These are phyloP conservation scores for Claviceps humidiphila DNA, from an alignment of 2,329 filamentous ascomycete genomes.

Conservation along the genomic window DNA sequence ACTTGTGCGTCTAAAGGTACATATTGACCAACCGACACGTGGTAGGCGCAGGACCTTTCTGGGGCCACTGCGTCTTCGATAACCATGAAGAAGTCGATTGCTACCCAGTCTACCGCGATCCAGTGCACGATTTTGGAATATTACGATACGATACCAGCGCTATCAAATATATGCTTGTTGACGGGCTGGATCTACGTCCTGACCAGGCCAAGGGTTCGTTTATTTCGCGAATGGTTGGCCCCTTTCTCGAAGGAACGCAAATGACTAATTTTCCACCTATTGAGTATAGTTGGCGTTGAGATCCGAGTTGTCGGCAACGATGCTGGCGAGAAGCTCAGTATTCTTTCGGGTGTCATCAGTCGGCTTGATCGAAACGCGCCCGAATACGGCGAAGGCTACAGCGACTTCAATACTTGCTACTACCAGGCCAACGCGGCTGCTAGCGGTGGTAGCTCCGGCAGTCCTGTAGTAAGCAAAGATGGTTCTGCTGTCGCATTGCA, in stretches of 20 bases:
- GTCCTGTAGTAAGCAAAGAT: slow-evolving; percentile 92
- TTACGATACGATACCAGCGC: slow-evolving; percentile 89
- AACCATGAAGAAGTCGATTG: slow-evolving; percentile 97
- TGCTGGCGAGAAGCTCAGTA: slow-evolving; percentile 95
- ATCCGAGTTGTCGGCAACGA: slow-evolving; percentile 97
- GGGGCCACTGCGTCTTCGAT: slow-evolving; percentile 96
- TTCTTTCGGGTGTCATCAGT: slow-evolving; percentile 93
- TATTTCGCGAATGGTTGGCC: not conserved
- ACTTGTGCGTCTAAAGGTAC: slow-evolving; percentile 33
- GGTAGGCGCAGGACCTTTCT: slow-evolving; percentile 89
- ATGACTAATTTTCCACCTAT: slow-evolving; percentile 9
- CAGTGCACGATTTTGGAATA: slow-evolving; percentile 96
- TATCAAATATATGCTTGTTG: slow-evolving; percentile 93
- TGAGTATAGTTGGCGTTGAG: slow-evolving; percentile 60
- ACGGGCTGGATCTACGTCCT: slow-evolving; percentile 66
- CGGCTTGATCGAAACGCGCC: slow-evolving; percentile 91
- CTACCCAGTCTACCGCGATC: slow-evolving; percentile 91
- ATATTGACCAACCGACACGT: slow-evolving; percentile 87
- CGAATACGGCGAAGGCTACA: slow-evolving; percentile 95
- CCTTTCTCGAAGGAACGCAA: not conserved
- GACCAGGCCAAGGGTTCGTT: slow-evolving; percentile 59
- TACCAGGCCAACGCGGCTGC: slow-evolving; percentile 96
- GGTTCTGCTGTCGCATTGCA: slow-evolving; percentile 86
- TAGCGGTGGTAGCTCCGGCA: slow-evolving; percentile 94
- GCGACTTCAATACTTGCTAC: slow-evolving; percentile 92